Evolutionary conservation across 2,329 filamentous ascomycete species (phyloP).

Genomic region (Hypoxylon sp.): DNA sequence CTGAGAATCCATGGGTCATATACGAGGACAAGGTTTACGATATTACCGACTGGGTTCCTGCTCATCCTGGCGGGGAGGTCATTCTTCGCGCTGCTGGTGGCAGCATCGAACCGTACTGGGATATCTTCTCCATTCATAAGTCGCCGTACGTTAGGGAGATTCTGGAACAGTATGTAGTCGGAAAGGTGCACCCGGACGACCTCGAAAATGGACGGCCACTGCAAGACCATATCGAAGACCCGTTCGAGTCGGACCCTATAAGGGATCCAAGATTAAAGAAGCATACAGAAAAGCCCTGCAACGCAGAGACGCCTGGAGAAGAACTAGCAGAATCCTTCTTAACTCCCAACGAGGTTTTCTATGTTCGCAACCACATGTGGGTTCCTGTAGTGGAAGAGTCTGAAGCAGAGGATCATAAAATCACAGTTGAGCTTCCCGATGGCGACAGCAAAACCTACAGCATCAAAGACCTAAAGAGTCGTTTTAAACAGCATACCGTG

Average conservation of each 20-base stretch:
- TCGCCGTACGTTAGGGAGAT: constrained; percentile 75
- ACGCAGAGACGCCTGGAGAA: constrained; percentile 63
- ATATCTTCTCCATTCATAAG: constrained; percentile 79
- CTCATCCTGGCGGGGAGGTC: constrained; percentile 77
- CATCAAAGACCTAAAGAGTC: constrained; percentile 60
- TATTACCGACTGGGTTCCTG: constrained; percentile 77
- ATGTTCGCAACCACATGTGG: constrained; percentile 66
- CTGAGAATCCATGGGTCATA: constrained; percentile 74
- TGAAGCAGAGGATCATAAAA: constrained; percentile 55
- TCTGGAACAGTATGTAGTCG: constrained; percentile 75
- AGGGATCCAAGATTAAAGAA: constrained; percentile 60
- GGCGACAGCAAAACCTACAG: constrained; percentile 60
- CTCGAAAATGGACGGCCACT: constrained; percentile 70
- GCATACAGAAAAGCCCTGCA: constrained; percentile 63
- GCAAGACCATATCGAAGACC: constrained; percentile 71
- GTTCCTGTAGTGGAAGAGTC: constrained; percentile 58
- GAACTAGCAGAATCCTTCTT: constrained; percentile 61
- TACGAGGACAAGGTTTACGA: constrained; percentile 76
- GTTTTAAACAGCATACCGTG: constrained; percentile 60
- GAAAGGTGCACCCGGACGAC: constrained; percentile 71
- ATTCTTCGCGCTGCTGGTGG: constrained; percentile 76
- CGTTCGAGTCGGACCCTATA: constrained; percentile 62
- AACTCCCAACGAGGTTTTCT: constrained; percentile 62
- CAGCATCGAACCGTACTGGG: constrained; percentile 77
- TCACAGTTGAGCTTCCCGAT: constrained; percentile 61